A percentile compares a stretch with the other conserved stretches of the same genome.
Conservation (phyloP, 2,329 filamentous ascomycete species). For the Neurospora sp. region DNA sequence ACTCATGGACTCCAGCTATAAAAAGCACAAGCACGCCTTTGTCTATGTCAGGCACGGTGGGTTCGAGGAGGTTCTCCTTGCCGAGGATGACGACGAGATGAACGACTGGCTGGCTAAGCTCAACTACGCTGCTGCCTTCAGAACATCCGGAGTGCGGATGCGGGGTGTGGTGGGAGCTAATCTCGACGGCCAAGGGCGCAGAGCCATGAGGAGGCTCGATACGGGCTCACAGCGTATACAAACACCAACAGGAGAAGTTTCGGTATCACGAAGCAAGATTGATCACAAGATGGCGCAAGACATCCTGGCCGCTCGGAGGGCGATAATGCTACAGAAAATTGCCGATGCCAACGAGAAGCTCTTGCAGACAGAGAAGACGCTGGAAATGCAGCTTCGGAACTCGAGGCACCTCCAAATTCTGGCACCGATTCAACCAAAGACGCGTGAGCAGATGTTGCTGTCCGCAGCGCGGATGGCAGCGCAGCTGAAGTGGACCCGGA, state of each 20-base stretch:
- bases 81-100: slow-evolving; percentile 82
- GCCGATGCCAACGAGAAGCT: slow-evolving; percentile 74
- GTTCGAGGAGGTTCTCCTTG: slow-evolving; percentile 81
- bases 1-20: slow-evolving; percentile 76
- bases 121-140: slow-evolving; percentile 92
- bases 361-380: slow-evolving; percentile 59
- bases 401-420: slow-evolving; percentile 82
- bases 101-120: slow-evolving; percentile 95
- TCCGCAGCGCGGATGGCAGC: slow-evolving; percentile 78
- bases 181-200: slow-evolving; percentile 71
- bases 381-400: slow-evolving; percentile 79
- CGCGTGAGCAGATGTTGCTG: slow-evolving; percentile 74
- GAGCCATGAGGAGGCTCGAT: slow-evolving; percentile 63
- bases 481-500: slow-evolving; percentile 85
- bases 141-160: slow-evolving; percentile 84
- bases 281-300: slow-evolving; percentile 79
- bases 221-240: slow-evolving; percentile 53
- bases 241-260: slow-evolving; percentile 64
- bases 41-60: slow-evolving; percentile 80
- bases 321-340: slow-evolving; percentile 78
- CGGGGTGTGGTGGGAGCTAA: slow-evolving; percentile 75
- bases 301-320: slow-evolving; percentile 70
- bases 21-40: slow-evolving; percentile 92
- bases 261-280: slow-evolving; percentile 61
- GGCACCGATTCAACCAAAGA: slow-evolving; percentile 84